These are phyloP conservation scores for Lithospermum erythrorhizon DNA, from an alignment of 257 asterid genomes.

Conservation along the genomic window DNA sequence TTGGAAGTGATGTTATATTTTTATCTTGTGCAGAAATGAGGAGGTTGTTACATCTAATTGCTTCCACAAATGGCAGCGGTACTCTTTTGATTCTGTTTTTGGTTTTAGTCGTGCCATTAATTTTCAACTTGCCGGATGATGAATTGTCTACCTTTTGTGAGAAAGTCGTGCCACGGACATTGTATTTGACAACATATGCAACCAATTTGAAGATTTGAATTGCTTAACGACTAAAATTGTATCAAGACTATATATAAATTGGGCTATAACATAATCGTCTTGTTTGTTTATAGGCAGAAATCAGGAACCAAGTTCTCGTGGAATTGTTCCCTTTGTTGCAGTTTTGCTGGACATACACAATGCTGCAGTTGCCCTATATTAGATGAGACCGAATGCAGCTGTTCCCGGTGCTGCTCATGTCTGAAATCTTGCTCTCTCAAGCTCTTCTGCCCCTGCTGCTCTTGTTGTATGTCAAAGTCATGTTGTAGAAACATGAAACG, in stretches of 20 bases:
- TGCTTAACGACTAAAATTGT: no score
- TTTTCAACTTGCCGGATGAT: no score
- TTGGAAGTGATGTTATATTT: background rate
- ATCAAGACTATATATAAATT: no score
- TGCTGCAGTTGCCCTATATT: background rate
- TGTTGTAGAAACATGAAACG: background rate
- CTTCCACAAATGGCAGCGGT: background rate
- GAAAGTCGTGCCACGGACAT: no score
- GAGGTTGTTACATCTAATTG: background rate
- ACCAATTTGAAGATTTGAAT: no score
- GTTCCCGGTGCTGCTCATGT: background rate
- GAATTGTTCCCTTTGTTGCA: background rate
- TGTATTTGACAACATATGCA: no score
- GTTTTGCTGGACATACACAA: background rate
- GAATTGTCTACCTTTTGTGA: no score
- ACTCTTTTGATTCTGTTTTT: background rate
- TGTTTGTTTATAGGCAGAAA: background rate
- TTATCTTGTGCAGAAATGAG: background rate
- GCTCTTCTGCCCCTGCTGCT: slow-evolving; percentile 1
- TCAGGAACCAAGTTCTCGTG: background rate
- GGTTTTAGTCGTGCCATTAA: background rate
- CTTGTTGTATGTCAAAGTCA: background rate
- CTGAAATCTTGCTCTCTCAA: background rate
- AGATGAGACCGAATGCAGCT: background rate
- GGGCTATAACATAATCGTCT: background rate